phyloP scores from a whole-genome alignment of 257 asterid genomes.

The Capsicum pubescens region DNA sequence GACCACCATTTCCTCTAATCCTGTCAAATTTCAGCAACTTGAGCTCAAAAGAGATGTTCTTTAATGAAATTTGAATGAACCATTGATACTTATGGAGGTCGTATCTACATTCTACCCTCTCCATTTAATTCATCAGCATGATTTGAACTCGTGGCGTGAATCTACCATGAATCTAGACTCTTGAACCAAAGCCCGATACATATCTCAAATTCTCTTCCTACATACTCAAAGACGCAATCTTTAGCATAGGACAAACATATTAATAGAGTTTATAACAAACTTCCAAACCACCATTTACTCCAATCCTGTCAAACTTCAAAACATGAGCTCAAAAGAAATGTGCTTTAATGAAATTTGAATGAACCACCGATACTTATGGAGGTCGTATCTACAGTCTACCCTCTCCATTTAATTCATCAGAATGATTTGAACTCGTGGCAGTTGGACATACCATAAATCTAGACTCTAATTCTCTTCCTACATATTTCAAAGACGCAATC shows the following conservation, averaged over 20 bases:
- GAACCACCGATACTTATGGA: slow-evolving; percentile 53
- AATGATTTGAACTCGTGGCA: not conserved
- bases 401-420: not conserved
- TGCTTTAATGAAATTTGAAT: not conserved
- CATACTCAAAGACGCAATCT: slow-evolving; percentile 4
- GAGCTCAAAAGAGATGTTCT: not conserved
- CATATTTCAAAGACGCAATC: not conserved
- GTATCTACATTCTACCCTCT: slow-evolving; percentile 30
- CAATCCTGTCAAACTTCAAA: not conserved
- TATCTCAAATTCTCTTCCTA: not conserved
- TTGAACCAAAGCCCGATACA: not conserved
- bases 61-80: not conserved
- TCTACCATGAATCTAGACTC: not conserved
- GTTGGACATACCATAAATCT: not conserved
- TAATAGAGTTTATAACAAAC: not conserved
- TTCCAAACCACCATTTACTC: slow-evolving; percentile 19
- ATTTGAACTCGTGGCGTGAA: not conserved
- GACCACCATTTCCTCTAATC: slow-evolving; percentile 19
- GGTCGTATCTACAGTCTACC: slow-evolving; percentile 43
- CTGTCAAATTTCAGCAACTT: slow-evolving; percentile 7
- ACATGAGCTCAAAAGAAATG: not conserved
- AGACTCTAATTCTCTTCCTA: not conserved
- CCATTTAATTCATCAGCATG: not conserved
- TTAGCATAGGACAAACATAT: slow-evolving; percentile 5
- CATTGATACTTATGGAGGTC: slow-evolving; percentile 63